Evolutionary conservation across 306 rosid species (phyloP), one percentile per base, ranked within the genome.

Genomic region (Rubus parviflorus): DNA sequence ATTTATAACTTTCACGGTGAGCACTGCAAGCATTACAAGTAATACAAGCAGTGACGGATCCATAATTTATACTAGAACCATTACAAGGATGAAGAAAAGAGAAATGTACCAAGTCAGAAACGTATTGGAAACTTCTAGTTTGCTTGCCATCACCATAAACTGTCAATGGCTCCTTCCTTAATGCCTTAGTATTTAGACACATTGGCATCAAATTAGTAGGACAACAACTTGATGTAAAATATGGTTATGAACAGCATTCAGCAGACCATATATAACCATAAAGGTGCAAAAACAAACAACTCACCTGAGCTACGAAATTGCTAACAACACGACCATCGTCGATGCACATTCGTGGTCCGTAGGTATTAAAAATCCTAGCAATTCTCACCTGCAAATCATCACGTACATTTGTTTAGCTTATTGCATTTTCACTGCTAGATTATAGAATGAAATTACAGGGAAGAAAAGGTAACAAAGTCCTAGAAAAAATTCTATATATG

Each of bases 91-190:
- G 35, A 30, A 30, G 35, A 30, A 30, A 30, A 30, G 35, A 30
- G n/a, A 20, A 62, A 40, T 17, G 81, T 90, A 94, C 98, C 97
- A 94, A 80, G 85, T 94, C 98, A 7, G 97, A 90, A 70, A 94
- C 98, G 82, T 56, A 94, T 82, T 94, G 98, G 82, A 94, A 94
- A 84, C 98, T 94, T 78, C 98, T 81, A 62, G 98, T 94, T 76
- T 92, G 98, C 81, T 94, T 94, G 25, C 97, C 97, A 72, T 94
- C 97, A 1, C 97, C 97, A 82, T 94, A 94, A 77, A 92, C 98
- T n/a, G 98, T 94, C 86, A 94, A 74, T 17, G 98, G 98, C 46
- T 89, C 97, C 84, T 90, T 94, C 85, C 97, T 89, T 66, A 94
- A 77, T 70, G 97, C 98, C 98, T 94, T 79, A 2, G 23, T 17